Percentiles rank a stretch among this genome's conserved stretches.
Conservation (phyloP, 345 rosid genomes). For the Luvunga scandens region DNA sequence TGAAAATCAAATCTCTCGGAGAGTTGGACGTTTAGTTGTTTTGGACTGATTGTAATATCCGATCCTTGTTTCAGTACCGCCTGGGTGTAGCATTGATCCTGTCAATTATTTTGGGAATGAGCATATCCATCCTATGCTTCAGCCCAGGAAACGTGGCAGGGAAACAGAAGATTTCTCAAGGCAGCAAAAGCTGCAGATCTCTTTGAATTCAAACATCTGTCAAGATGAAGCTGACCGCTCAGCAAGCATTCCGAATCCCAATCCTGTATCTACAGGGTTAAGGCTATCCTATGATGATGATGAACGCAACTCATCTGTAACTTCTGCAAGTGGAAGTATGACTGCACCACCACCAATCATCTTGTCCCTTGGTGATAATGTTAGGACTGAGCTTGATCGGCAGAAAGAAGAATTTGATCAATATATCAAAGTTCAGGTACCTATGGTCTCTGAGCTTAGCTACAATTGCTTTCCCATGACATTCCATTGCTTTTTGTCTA, state of each 20-base stretch:
- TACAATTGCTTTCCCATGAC: background rate
- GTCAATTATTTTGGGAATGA: slow-evolving; percentile 70
- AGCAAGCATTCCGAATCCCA: slow-evolving; percentile 49
- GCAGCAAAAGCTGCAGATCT: slow-evolving; percentile 67
- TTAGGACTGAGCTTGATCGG: slow-evolving; percentile 55
- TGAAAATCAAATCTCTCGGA: background rate
- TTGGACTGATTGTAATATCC: slow-evolving; percentile 14
- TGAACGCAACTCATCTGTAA: slow-evolving; percentile 74
- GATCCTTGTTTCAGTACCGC: slow-evolving; percentile 42
- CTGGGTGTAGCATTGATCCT: slow-evolving; percentile 57
- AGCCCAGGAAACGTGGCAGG: slow-evolving; percentile 46
- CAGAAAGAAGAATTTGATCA: slow-evolving; percentile 75
- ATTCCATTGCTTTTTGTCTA: background rate
- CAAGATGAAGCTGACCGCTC: slow-evolving; percentile 58
- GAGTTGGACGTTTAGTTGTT: background rate
- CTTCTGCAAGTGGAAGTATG: slow-evolving; percentile 73
- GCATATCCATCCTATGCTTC: slow-evolving; percentile 47
- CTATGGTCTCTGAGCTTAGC: background rate
- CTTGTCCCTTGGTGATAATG: slow-evolving; percentile 55
- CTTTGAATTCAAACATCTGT: slow-evolving; percentile 50
- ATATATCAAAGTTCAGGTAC: slow-evolving; percentile 67
- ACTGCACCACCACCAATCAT: slow-evolving; percentile 46
- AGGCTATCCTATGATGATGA: slow-evolving; percentile 78
- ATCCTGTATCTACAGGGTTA: slow-evolving; percentile 77
- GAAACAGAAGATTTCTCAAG: slow-evolving; percentile 54